Evolutionary conservation across 2,329 filamentous ascomycete genomes (phyloP), one percentile per base, ranked within the genome.

Genomic region (Ophiostoma sp.): DNA sequence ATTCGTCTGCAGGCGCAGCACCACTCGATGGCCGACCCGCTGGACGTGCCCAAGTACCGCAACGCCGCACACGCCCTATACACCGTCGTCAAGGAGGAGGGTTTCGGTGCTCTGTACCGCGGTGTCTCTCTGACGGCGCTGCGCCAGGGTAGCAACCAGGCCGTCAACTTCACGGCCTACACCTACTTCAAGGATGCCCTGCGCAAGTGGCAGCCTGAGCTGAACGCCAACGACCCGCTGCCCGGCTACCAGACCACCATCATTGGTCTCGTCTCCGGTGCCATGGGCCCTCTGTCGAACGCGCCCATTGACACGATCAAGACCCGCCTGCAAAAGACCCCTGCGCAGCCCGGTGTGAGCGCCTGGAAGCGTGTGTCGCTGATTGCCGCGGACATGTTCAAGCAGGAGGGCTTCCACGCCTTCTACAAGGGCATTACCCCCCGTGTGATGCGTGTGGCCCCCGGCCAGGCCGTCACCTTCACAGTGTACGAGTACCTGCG

Each of bases 401-500:
- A 90, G 91, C 93, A 97, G 85, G 96, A 99, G 84, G 96, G 96
- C 48, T 87, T 95, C 78, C 91, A 94, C 79, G 96, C 96, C 66
- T 99, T 99, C 84, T 99, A 97, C 87, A 98, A 98, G 88, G 96
- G 96, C 79, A 99, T 99, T 83, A 99, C 96, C 64, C 96, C 96
- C 7, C 90, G 96, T 78, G 93, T 99, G 78, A 98, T 98, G 94
- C 90, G 96, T 80, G 96, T 99, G 71, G 96, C 96, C 33, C 96
- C 96, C 8, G 96, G 96, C 64, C 96, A 99, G 86, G 96, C 90
- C 74, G 90, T 91, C 72, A 91, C 90, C 3, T 91, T 91, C 74
- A 91, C 89, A 83, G 92, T 95, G 77, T 95, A 95, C 82, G 92
- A 95, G 82, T 94, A 81, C 81, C 83, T 95, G 75, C 93, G 91